Base-by-base conservation (phyloP, 805 yeast genomes). In the Lipomyces yamadae region DNA sequence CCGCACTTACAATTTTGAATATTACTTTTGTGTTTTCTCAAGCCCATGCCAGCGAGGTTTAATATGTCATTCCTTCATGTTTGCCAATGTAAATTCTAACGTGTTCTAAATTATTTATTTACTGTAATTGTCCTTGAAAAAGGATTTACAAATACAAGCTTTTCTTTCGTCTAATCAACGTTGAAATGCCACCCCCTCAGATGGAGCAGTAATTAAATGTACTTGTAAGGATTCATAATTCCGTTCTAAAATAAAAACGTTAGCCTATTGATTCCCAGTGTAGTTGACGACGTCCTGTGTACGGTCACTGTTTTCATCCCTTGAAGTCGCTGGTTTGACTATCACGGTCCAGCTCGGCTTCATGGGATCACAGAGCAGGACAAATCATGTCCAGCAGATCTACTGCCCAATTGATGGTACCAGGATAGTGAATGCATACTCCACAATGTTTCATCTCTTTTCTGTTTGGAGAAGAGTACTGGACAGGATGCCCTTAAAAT, bases 211-310 rank as follows among this genome's bases (percentile, higher is more conserved):
- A 24, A 33, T 75, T 80, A 89, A 58, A 92, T 82, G 76, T 93
- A 95, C 78, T 94, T 94, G 82, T 94, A 95, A 33, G 99, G 99
- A 77, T 95, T 95, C 84, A 95, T 78, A 74, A 95, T 95, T 30
- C 88, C 90, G 63, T 91, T 89, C 62, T 48, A 60, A n/a, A 10
- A 24, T 34, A 53, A 45, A 13, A 33, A 52, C 11, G 62, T 59
- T 53, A 59, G 62, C 33, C 29, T 15, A 15, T 52, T 52, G 56
- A 13, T n/a, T n/a, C 24, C 48, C 3, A 5, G 18, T 6, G 24
- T 7, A 42, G 6, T 15, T 15, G n/a, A 15, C 15, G 18, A 24
- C n/a, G 18, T 0, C n/a, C 1, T 11, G n/a, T 42, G 24, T n/a
- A 24, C 24, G n/a, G 48, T 42, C n/a, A 24, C 48, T 24, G 24